phyloP scores from a whole-genome alignment of 2,329 filamentous ascomycete species.

The Ophiocordyceps camponoti-rufipedis region DNA sequence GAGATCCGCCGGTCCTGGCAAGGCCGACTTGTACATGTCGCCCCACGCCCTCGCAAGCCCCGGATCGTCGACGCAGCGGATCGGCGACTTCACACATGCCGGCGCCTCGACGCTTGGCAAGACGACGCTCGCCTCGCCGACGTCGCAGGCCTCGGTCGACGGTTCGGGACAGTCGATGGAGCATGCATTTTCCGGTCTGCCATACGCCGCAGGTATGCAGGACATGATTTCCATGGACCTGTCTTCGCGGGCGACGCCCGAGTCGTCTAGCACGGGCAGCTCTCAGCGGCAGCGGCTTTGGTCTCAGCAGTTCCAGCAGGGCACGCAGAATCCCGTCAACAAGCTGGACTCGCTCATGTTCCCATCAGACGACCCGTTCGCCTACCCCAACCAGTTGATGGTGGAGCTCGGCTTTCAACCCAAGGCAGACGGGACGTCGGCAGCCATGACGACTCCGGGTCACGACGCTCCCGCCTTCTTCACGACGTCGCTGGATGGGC shows the following conservation, averaged over 20 bases:
- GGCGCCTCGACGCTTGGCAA: slow-evolving; percentile 8
- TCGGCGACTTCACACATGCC: slow-evolving; percentile 15
- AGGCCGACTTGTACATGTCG: slow-evolving; percentile 15
- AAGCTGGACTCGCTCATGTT: slow-evolving; percentile 70
- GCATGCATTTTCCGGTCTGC: slow-evolving; percentile 15
- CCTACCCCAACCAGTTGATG: slow-evolving; percentile 61
- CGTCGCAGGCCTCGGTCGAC: slow-evolving; percentile 15
- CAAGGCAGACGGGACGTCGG: slow-evolving; percentile 13
- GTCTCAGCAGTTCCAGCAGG: slow-evolving; percentile 13
- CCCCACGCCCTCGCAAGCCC: slow-evolving; percentile 12
- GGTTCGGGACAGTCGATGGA: slow-evolving; percentile 11
- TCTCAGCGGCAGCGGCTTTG: slow-evolving; percentile 17
- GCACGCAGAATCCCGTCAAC: slow-evolving; percentile 31
- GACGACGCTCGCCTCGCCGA: slow-evolving; percentile 8
- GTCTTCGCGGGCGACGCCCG: slow-evolving; percentile 21
- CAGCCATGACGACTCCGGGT: slow-evolving; percentile 14
- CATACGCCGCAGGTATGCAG: slow-evolving; percentile 20
- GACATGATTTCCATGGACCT: slow-evolving; percentile 28
- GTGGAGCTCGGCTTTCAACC: slow-evolving; percentile 33
- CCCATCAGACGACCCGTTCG: slow-evolving; percentile 58
- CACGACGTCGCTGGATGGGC: slow-evolving; percentile 38
- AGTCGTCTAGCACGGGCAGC: slow-evolving; percentile 23
- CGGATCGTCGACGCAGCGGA: slow-evolving; percentile 14
- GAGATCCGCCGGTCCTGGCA: slow-evolving; percentile 28
- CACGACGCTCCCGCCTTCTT: slow-evolving; percentile 30